A percentile compares a stretch with the other conserved stretches of the same genome.
phyloP scores from a whole-genome alignment of 2,329 filamentous ascomycete species.

The Drechslerella coelobrocha region DNA sequence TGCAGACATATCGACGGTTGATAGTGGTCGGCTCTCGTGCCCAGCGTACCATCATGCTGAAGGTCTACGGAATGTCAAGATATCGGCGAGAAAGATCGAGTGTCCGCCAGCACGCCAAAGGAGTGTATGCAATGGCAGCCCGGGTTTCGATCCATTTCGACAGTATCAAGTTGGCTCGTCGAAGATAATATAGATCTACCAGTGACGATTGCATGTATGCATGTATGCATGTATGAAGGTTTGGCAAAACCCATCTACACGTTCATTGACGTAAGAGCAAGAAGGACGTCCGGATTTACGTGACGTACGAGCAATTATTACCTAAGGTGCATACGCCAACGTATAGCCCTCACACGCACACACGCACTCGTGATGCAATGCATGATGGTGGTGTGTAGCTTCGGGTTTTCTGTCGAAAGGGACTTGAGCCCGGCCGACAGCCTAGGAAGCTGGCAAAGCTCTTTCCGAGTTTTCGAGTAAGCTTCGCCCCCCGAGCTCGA shows the following conservation, averaged over 20 bases:
- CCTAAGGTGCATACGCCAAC: too few relatives aligned
- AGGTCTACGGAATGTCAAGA: constrained; percentile 2
- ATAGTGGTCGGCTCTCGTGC: too few relatives aligned
- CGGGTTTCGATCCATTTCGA: not conserved
- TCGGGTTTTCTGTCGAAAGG: too few relatives aligned
- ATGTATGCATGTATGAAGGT: not conserved
- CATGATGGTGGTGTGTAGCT: too few relatives aligned
- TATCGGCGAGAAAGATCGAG: not conserved
- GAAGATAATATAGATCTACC: not conserved
- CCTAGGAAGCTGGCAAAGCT: too few relatives aligned
- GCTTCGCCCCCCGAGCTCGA: not conserved
- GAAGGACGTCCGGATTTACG: not conserved
- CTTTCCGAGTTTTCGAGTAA: too few relatives aligned
- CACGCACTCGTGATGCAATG: too few relatives aligned
- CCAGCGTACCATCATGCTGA: too few relatives aligned
- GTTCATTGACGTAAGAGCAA: not conserved
- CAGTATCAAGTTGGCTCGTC: not conserved
- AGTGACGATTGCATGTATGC: not conserved
- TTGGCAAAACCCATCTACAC: not conserved
- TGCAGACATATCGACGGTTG: not conserved
- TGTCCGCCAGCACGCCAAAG: not conserved
- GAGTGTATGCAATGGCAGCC: not conserved
- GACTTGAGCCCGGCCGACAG: too few relatives aligned
- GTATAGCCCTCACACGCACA: too few relatives aligned
- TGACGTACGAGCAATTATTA: not conserved